Evolutionary conservation across 2,329 filamentous ascomycete species (phyloP).

Genomic region (Helotiales sp.): DNA sequence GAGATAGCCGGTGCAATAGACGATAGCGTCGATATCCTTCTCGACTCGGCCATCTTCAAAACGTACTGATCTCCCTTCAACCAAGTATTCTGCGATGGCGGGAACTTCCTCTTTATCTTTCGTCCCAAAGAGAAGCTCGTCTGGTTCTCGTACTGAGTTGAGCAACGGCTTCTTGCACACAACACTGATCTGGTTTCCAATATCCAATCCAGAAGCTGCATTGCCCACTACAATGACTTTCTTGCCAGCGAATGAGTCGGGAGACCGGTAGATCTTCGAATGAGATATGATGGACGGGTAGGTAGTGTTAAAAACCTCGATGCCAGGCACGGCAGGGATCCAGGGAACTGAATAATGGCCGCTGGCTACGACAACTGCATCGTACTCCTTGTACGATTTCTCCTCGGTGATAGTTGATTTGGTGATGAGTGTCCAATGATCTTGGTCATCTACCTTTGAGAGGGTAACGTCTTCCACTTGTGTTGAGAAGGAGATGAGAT

Average conservation of each 20-base stretch:
- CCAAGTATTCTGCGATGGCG: slow-evolving; percentile 58
- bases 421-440: slow-evolving; percentile 55
- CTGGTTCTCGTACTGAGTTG: slow-evolving; percentile 58
- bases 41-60: slow-evolving; percentile 69
- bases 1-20: slow-evolving; percentile 91
- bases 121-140: slow-evolving; percentile 32
- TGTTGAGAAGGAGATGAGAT: slow-evolving; percentile 68
- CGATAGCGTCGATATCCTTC: slow-evolving; percentile 67
- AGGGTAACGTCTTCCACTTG: slow-evolving; percentile 63
- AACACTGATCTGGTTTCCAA: slow-evolving; percentile 71
- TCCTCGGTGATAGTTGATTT: slow-evolving; percentile 29
- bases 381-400: slow-evolving; percentile 43
- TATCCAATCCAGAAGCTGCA: slow-evolving; percentile 80
- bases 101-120: slow-evolving; percentile 48
- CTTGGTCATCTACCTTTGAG: slow-evolving; percentile 26
- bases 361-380: slow-evolving; percentile 73
- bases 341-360: slow-evolving; percentile 73
- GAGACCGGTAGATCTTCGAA: slow-evolving; percentile 76
- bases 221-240: slow-evolving; percentile 86
- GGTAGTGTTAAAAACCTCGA: slow-evolving; percentile 56
- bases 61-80: slow-evolving; percentile 57
- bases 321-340: slow-evolving; percentile 62
- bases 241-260: slow-evolving; percentile 61
- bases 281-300: slow-evolving; percentile 66
- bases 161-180: slow-evolving; percentile 62